phyloP scores from a whole-genome alignment of 441 rosid genomes.

The Macaranga tanarius region DNA sequence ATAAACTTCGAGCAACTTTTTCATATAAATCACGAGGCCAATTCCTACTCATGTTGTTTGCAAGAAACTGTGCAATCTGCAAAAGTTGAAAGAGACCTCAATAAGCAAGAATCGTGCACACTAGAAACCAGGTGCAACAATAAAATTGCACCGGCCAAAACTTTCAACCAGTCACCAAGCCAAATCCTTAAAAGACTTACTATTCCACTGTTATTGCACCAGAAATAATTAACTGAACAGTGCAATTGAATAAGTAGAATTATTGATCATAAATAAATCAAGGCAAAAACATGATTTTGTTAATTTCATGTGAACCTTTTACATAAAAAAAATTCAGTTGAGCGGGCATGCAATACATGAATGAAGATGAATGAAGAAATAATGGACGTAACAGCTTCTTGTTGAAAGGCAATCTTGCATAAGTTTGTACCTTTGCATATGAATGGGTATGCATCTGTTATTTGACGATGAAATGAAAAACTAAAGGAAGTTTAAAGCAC shows the following conservation, averaged over 20 bases:
- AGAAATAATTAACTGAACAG: neutral
- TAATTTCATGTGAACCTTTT: neutral
- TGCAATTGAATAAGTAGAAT: neutral
- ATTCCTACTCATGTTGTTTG: slow-evolving; percentile 75
- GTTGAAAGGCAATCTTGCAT: neutral
- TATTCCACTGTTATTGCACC: neutral
- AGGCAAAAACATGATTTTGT: neutral
- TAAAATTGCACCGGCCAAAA: neutral
- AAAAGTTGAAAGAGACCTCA: slow-evolving; percentile 16
- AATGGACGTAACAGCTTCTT: neutral
- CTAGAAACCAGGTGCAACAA: neutral
- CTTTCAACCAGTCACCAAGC: neutral
- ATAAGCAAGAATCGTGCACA: neutral
- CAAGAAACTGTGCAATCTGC: slow-evolving; percentile 91
- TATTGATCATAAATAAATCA: neutral
- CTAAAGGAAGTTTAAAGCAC: neutral
- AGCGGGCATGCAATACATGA: neutral
- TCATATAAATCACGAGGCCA: slow-evolving; percentile 94
- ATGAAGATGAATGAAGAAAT: slow-evolving; percentile 5
- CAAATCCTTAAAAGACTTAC: neutral
- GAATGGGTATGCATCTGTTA: neutral
- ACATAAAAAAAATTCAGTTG: neutral
- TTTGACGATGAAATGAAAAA: too few species aligned
- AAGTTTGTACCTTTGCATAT: neutral
- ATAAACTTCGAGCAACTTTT: slow-evolving; percentile 77